Percentiles rank a stretch among this genome's conserved stretches.
Conservation (phyloP, 805 yeast species). For the Candida rishiriensis region DNA sequence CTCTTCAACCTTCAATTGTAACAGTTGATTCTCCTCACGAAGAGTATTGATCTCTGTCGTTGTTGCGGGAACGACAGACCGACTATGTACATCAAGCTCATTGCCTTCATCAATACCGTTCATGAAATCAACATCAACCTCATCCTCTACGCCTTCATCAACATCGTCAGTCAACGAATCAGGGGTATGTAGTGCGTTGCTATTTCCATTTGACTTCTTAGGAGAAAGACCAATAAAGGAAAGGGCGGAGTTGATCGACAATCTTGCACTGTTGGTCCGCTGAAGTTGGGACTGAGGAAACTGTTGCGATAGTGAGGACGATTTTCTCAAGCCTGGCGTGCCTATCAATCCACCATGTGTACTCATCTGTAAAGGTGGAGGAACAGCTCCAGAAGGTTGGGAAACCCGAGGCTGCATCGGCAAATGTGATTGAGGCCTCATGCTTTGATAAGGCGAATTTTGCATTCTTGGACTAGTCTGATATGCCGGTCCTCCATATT, state of each 20-base stretch:
- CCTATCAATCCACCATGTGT: slow-evolving; percentile 15
- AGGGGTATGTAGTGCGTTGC: slow-evolving; percentile 11
- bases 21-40: too few species aligned
- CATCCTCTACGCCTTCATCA: background rate
- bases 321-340: slow-evolving; percentile 21
- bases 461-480: too few species aligned
- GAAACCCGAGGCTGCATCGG: background rate
- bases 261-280: slow-evolving; percentile 12
- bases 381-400: background rate
- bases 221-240: slow-evolving; percentile 19
- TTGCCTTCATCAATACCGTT: too few species aligned
- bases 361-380: slow-evolving; percentile 6
- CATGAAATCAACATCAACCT: background rate
- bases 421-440: background rate
- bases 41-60: too few species aligned
- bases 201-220: slow-evolving; percentile 3
- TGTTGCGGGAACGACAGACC: too few species aligned
- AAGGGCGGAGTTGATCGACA: slow-evolving; percentile 23
- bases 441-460: too few species aligned
- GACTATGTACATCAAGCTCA: too few species aligned
- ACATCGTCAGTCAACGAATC: slow-evolving; percentile 13
- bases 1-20: background rate
- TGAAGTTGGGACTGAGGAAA: background rate
- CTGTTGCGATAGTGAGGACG: slow-evolving; percentile 7
- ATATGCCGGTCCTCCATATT: background rate